A percentile compares a stretch with the other conserved stretches of the same genome.
Conservation (phyloP, 2,329 filamentous ascomycete genomes). For the Diaporthe sp. region DNA sequence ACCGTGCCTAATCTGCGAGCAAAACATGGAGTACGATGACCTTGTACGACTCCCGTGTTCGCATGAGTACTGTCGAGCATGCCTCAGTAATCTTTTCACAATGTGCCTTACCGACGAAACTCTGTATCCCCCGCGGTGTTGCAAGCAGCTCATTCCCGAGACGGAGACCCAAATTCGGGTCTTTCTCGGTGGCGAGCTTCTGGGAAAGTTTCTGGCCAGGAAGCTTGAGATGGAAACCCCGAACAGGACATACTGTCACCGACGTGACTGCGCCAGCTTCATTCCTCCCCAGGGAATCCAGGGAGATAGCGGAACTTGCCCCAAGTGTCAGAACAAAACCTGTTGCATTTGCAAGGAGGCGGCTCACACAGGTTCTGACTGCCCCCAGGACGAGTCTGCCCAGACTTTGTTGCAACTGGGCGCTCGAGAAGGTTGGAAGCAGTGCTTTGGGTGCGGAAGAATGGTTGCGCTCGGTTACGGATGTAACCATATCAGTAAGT, state of each 20-base stretch:
- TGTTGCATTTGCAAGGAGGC: conserved; percentile 65
- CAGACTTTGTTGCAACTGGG: conserved; percentile 59
- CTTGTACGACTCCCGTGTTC: background rate
- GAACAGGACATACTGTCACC: conserved; percentile 66
- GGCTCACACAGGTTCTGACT: conserved; percentile 60
- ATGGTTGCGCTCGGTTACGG: conserved; percentile 65
- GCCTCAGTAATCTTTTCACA: conserved; percentile 5
- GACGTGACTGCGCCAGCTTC: conserved; percentile 60
- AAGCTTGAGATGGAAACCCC: conserved; percentile 62
- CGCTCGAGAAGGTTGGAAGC: conserved; percentile 62
- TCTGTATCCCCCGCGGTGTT: conserved; percentile 20
- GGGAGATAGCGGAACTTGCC: conserved; percentile 56
- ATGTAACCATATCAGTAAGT: conserved; percentile 72
- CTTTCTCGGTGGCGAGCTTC: conserved; percentile 55
- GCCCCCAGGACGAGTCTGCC: conserved; percentile 58
- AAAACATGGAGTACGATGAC: background rate
- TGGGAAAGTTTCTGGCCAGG: conserved; percentile 58
- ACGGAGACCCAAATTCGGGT: background rate
- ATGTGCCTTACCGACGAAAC: conserved; percentile 10
- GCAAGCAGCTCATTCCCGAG: background rate
- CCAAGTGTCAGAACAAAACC: conserved; percentile 57
- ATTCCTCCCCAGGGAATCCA: conserved; percentile 54
- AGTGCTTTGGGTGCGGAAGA: conserved; percentile 60
- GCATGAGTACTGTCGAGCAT: conserved; percentile 32
- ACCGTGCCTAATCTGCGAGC: background rate